Evolutionary conservation across 768 basidiomycete species (phyloP).

Genomic region (Russula olivacea): DNA sequence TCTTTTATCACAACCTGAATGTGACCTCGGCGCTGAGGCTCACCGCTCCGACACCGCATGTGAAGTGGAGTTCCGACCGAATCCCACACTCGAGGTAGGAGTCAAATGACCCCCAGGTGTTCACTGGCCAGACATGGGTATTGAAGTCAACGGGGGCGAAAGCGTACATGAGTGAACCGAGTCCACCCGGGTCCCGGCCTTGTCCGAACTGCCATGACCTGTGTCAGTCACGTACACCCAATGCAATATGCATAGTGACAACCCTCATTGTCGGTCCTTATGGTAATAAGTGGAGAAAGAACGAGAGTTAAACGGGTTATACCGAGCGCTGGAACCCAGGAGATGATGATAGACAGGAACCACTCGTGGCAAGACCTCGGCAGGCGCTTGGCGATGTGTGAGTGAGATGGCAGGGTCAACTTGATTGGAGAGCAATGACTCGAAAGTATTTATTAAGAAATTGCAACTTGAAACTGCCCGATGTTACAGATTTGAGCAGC

Average conservation of each 20-base stretch:
- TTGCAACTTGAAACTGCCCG: background rate
- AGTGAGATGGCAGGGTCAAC: slow-evolving; percentile 1
- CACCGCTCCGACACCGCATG: background rate
- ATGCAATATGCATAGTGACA: too few relatives aligned
- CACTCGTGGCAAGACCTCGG: slow-evolving; percentile 15
- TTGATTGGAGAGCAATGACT: slow-evolving; percentile 17
- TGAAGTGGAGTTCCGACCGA: background rate
- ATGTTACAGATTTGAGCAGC: background rate
- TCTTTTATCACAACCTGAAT: background rate
- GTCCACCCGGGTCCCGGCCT: background rate
- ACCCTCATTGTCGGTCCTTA: too few relatives aligned
- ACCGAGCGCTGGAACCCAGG: background rate
- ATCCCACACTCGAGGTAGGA: background rate
- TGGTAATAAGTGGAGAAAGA: background rate
- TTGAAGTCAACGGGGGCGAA: background rate
- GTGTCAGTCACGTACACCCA: background rate
- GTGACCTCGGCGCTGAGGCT: background rate
- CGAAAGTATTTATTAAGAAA: slow-evolving; percentile 30
- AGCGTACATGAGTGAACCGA: background rate
- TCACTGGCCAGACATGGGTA: background rate
- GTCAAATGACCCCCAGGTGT: background rate
- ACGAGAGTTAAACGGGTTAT: background rate
- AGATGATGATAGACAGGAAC: slow-evolving; percentile 6
- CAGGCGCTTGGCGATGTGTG: background rate
- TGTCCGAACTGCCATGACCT: background rate